Conservation (phyloP, 2,329 filamentous ascomycete species). For the Aspergillus udagawae region DNA sequence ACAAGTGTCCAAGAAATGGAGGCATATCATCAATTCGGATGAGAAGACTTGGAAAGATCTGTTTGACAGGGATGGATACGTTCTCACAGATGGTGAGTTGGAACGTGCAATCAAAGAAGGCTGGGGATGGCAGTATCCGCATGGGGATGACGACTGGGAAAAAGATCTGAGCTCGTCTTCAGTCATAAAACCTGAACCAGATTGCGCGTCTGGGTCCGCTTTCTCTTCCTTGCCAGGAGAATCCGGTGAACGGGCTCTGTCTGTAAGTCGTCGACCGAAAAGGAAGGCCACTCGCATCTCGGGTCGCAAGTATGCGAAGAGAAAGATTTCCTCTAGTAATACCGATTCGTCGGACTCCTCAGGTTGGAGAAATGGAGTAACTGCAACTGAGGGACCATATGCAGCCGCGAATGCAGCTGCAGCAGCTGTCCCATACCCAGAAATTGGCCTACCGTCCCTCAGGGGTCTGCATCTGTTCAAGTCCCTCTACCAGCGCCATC, state of each 20-base stretch:
- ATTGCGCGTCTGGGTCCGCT: constrained; percentile 16
- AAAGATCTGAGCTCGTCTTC: constrained; percentile 65
- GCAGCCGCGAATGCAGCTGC: constrained; percentile 81
- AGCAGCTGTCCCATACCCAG: constrained; percentile 73
- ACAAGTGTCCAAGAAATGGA: constrained; percentile 92
- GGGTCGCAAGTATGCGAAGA: constrained; percentile 54
- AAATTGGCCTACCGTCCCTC: constrained; percentile 72
- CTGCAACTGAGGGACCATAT: constrained; percentile 72
- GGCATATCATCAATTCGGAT: constrained; percentile 83
- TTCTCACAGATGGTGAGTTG: constrained; percentile 74
- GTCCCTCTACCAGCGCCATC: constrained; percentile 87
- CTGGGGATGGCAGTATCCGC: constrained; percentile 95
- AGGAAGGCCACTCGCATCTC: constrained; percentile 47
- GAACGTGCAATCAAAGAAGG: constrained; percentile 82
- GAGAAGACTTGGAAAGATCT: constrained; percentile 95
- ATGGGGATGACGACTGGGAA: constrained; percentile 70
- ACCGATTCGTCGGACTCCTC: constrained; percentile 38
- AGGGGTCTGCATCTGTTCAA: constrained; percentile 90
- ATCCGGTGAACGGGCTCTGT: constrained; percentile 21
- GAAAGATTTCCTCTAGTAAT: constrained; percentile 48
- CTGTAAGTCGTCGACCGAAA: constrained; percentile 37
- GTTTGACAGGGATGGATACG: constrained; percentile 78
- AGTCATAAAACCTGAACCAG: constrained; percentile 38
- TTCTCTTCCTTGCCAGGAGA: constrained; percentile 19
- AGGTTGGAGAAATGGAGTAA: constrained; percentile 45